Evolutionary conservation across 371 early-diverging fungal species (phyloP).

Genomic region (Apophysomyces ossiformis): DNA sequence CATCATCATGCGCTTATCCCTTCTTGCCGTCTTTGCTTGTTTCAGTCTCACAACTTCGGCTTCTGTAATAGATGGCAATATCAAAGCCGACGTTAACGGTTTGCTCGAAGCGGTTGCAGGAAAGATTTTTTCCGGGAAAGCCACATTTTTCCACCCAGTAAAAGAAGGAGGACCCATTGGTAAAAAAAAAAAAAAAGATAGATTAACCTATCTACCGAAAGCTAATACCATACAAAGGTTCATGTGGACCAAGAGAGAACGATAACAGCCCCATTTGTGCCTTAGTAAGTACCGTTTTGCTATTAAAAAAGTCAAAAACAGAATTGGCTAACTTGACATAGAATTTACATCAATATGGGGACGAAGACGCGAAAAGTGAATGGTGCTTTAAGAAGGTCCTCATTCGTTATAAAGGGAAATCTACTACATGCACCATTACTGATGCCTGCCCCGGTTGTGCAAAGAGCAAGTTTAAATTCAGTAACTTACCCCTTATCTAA

Average conservation of each 20-base stretch:
- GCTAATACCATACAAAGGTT: conserved; percentile 19
- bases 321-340: conserved; percentile 8
- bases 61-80: not conserved
- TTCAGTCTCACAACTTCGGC: not conserved
- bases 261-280: conserved; percentile 42
- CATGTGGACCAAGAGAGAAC: conserved; percentile 36
- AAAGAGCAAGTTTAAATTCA: conserved; percentile 23
- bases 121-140: not conserved
- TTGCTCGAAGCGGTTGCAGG: not conserved
- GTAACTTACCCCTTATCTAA: not conserved
- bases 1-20: not conserved
- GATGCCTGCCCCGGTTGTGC: conserved; percentile 44
- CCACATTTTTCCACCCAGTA: conserved; percentile 1
- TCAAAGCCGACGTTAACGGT: not conserved
- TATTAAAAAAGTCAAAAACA: not conserved
- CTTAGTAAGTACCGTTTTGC: conserved; percentile 24
- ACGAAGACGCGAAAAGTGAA: conserved; percentile 31
- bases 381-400: conserved; percentile 46
- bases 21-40: not conserved
- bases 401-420: conserved; percentile 28
- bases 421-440: conserved; percentile 33
- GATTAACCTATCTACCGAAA: not conserved
- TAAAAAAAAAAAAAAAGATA: not conserved
- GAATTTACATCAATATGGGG: conserved; percentile 44
- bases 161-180: conserved; percentile 5